phyloP scores from a whole-genome alignment of 176 grass and related monocot genomes.

The Ananas comosus region DNA sequence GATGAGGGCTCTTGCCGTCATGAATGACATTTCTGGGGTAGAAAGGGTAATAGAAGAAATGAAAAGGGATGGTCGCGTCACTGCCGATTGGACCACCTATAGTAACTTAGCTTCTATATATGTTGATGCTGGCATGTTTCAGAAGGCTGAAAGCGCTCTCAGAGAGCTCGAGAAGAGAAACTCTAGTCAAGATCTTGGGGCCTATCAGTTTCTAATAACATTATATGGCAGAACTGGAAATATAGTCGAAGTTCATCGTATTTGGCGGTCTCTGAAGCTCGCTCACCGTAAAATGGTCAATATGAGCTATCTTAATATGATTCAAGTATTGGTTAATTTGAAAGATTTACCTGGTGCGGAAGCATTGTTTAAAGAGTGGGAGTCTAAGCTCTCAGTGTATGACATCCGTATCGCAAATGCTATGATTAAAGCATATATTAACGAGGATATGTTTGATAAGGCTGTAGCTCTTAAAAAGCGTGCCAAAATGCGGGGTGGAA shows the following conservation, averaged over 20 bases:
- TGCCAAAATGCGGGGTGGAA: conserved; percentile 65
- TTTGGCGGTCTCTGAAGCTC: conserved; percentile 77
- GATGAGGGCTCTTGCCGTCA: conserved; percentile 73
- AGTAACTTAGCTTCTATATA: conserved; percentile 96
- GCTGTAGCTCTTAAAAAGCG: conserved; percentile 57
- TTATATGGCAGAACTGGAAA: conserved; percentile 74
- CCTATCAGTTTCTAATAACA: conserved; percentile 93
- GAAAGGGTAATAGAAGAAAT: conserved; percentile 94
- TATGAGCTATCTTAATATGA: conserved; percentile 97
- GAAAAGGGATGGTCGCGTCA: conserved; percentile 78
- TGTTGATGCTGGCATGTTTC: conserved; percentile 50
- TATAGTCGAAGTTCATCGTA: conserved; percentile 66
- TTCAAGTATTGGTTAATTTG: conserved; percentile 69
- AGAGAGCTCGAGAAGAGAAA: conserved; percentile 87
- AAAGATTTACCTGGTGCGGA: conserved; percentile 88
- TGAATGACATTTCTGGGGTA: conserved; percentile 58
- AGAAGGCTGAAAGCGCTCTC: conserved; percentile 76
- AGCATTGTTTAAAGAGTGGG: conserved; percentile 89
- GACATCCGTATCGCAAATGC: conserved; percentile 86
- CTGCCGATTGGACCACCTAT: conserved; percentile 95
- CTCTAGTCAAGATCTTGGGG: conserved; percentile 46
- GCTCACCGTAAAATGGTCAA: conserved; percentile 54
- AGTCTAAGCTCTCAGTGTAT: conserved; percentile 45
- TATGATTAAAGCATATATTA: conserved; percentile 77
- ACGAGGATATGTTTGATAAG: conserved; percentile 77